A percentile compares a stretch with the other conserved stretches of the same genome.
phyloP scores from a whole-genome alignment of 164 flowering plant species.

The Euptelea pleiosperma region DNA sequence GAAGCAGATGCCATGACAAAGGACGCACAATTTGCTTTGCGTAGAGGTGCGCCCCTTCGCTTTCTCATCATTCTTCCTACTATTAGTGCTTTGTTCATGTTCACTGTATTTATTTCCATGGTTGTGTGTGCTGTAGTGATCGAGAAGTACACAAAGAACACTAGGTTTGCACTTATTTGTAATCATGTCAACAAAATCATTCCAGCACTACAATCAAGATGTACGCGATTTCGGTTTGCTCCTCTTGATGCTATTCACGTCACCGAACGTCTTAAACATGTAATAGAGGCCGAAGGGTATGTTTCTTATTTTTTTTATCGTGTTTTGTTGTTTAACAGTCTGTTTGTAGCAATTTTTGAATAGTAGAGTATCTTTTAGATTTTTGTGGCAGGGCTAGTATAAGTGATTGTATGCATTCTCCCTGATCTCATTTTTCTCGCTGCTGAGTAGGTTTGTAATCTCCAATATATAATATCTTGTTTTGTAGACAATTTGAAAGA shows the following conservation, averaged over 20 bases:
- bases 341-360: neutral
- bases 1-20: conserved; percentile 99
- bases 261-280: conserved; percentile 76
- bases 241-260: conserved; percentile 82
- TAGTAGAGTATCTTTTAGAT: neutral
- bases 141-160: conserved; percentile 92
- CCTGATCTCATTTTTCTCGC: neutral
- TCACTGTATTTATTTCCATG: neutral
- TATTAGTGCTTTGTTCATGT: neutral
- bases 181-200: conserved; percentile 97
- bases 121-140: conserved; percentile 56
- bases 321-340: conserved; percentile 2
- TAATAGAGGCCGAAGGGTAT: conserved; percentile 75
- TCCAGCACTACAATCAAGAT: conserved; percentile 95
- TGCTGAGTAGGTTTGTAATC: neutral
- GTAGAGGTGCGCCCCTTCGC: conserved; percentile 56
- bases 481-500: neutral
- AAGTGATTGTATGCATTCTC: neutral
- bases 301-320: conserved; percentile 14
- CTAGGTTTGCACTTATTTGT: conserved; percentile 90
- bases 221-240: conserved; percentile 95
- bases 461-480: neutral
- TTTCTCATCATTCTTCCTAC: neutral
- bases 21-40: conserved; percentile 97
- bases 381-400: neutral